phyloP scores from a whole-genome alignment of 345 rosid genomes.

The Moricandia moricandioides region DNA sequence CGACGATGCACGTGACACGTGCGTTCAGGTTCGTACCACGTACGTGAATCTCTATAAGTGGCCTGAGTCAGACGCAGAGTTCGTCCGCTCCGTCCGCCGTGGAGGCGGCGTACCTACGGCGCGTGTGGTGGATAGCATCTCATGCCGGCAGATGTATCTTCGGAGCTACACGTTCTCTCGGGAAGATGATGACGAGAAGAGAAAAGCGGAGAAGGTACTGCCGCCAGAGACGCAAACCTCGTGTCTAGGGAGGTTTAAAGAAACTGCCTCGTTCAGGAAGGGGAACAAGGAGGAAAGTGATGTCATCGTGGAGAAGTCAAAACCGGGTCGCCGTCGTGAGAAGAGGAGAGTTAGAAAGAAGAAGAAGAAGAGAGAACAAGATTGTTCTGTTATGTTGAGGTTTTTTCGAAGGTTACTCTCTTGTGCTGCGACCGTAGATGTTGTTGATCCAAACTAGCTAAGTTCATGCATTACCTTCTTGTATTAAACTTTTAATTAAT shows the following conservation, averaged over 20 bases:
- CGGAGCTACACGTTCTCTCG: slow-evolving; percentile 80
- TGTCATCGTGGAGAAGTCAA: slow-evolving; percentile 26
- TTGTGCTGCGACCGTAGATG: slow-evolving; percentile 49
- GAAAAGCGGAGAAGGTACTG: neutral
- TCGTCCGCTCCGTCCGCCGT: slow-evolving; percentile 46
- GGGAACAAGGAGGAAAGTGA: slow-evolving; percentile 29
- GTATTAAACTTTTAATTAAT: neutral
- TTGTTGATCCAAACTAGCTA: slow-evolving; percentile 35
- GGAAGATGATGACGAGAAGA: slow-evolving; percentile 44
- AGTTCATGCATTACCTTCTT: neutral
- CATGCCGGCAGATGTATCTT: slow-evolving; percentile 79
- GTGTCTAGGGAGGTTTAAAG: slow-evolving; percentile 46
- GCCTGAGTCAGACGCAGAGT: slow-evolving; percentile 77
- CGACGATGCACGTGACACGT: slow-evolving; percentile 64
- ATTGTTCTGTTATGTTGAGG: slow-evolving; percentile 48
- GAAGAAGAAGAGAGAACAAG: slow-evolving; percentile 40
- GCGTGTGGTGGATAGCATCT: slow-evolving; percentile 74
- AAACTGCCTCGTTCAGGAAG: slow-evolving; percentile 29
- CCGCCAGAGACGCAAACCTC: slow-evolving; percentile 12
- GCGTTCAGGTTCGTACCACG: slow-evolving; percentile 56
- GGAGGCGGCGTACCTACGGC: slow-evolving; percentile 24
- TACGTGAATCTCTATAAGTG: slow-evolving; percentile 71
- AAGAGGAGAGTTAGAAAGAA: slow-evolving; percentile 51
- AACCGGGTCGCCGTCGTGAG: slow-evolving; percentile 38
- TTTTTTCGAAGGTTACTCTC: slow-evolving; percentile 44